Evolutionary conservation across 1,284 basidiomycete genomes (phyloP).

Genomic region (Apiotrichum domesticum): DNA sequence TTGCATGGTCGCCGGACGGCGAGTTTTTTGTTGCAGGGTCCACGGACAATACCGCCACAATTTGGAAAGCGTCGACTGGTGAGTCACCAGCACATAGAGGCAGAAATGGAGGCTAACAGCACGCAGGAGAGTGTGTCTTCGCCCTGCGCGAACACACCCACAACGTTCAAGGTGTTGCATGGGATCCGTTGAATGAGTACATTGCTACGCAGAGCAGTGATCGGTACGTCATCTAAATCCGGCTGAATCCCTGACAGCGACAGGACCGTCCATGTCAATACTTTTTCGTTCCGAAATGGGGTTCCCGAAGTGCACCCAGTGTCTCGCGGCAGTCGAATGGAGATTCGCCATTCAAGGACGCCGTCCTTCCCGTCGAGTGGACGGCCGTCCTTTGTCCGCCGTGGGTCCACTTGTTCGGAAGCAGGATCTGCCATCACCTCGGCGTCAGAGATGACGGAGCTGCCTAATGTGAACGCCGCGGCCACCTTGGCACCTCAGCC

Average conservation of each 20-base stretch:
- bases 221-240: conserved; percentile 49
- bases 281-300: conserved; percentile 68
- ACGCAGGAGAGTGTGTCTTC: conserved; percentile 40
- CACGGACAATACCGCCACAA: conserved; percentile 82
- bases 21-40: conserved; percentile 90
- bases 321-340: conserved; percentile 43
- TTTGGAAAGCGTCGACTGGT: conserved; percentile 44
- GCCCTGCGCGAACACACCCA: conserved; percentile 67
- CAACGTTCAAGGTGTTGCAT: conserved; percentile 92
- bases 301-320: conserved; percentile 67
- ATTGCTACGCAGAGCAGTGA: conserved; percentile 92
- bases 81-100: conserved; percentile 9
- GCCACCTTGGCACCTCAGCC: conserved; percentile 5
- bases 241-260: conserved; percentile 9
- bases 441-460: conserved; percentile 12
- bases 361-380: conserved; percentile 40
- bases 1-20: conserved; percentile 94
- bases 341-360: conserved; percentile 45
- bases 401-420: conserved; percentile 69
- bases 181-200: conserved; percentile 92
- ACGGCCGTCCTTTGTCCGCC: conserved; percentile 58
- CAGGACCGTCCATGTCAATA: conserved; percentile 76
- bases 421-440: conserved; percentile 58
- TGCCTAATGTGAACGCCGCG: neutral
- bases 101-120: conserved; percentile 6